phyloP scores from a whole-genome alignment of 352 stramenopile species.

The Phytopythium vexans region DNA sequence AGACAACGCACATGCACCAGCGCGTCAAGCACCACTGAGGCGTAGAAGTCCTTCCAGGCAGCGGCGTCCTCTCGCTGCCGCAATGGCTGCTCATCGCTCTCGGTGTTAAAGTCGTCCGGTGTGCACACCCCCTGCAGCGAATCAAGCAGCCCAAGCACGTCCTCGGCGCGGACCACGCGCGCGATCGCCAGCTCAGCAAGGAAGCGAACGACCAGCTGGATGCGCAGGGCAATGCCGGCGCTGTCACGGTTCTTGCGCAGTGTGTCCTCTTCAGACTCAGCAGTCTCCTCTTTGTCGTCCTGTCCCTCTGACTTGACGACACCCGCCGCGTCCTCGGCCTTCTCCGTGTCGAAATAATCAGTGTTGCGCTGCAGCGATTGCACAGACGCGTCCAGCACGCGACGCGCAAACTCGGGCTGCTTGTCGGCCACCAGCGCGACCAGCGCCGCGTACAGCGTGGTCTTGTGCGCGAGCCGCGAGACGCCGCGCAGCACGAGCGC shows the following conservation, averaged over 20 bases:
- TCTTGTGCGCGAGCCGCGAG: conserved; percentile 64
- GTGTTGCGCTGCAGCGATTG: conserved; percentile 50
- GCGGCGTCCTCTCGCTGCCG: conserved; percentile 41
- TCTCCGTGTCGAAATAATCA: conserved; percentile 45
- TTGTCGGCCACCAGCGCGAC: conserved; percentile 67
- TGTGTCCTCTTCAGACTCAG: conserved; percentile 7
- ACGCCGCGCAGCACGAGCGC: conserved; percentile 53
- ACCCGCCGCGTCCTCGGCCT: conserved; percentile 8
- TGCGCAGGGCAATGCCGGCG: conserved; percentile 39
- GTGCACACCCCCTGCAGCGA: conserved; percentile 62
- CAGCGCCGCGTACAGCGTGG: conserved; percentile 62
- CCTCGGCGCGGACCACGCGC: conserved; percentile 55
- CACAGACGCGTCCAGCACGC: conserved; percentile 38
- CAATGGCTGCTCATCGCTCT: conserved; percentile 39
- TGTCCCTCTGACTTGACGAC: neutral
- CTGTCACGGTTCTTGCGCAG: conserved; percentile 30
- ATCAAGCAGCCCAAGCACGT: conserved; percentile 60
- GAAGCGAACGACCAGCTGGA: conserved; percentile 63
- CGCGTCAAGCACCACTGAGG: conserved; percentile 63
- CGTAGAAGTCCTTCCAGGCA: conserved; percentile 80
- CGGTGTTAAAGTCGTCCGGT: conserved; percentile 49
- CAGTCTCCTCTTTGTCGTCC: conserved; percentile 8
- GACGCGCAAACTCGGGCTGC: conserved; percentile 47
- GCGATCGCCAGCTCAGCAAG: conserved; percentile 53
- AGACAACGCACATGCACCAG: conserved; percentile 45